phyloP scores from a whole-genome alignment of 176 grass and related monocot genomes.

The Tillandsia fasciculata region DNA sequence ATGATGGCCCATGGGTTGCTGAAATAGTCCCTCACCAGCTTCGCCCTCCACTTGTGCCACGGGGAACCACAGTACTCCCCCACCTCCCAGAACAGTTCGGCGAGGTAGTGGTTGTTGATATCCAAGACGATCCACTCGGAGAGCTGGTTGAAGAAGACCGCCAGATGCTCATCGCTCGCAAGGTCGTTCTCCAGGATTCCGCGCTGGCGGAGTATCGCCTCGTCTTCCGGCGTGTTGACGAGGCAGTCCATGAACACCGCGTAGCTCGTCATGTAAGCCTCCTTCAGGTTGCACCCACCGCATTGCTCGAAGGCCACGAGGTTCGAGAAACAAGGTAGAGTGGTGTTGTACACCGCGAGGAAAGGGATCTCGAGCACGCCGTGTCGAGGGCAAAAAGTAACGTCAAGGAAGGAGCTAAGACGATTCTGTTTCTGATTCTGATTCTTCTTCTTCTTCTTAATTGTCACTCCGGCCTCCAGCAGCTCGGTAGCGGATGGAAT shows the following conservation, averaged over 20 bases:
- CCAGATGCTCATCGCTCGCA: background rate
- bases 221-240: constrained; percentile 1
- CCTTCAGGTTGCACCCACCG: too few relatives aligned
- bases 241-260: background rate
- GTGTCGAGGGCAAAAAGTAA: background rate
- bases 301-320: constrained; percentile 7
- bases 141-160: constrained; percentile 13
- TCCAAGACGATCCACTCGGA: too few relatives aligned
- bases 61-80: background rate
- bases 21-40: constrained; percentile 11
- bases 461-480: constrained; percentile 17
- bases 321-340: background rate
- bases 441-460: background rate
- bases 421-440: too few relatives aligned
- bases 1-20: constrained; percentile 18
- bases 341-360: background rate
- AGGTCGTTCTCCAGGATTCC: constrained; percentile 2
- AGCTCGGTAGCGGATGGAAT: constrained; percentile 33
- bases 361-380: background rate
- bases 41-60: background rate
- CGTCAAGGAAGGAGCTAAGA: background rate
- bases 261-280: constrained; percentile 1
- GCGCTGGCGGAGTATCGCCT: background rate
- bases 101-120: background rate
- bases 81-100: background rate